A percentile compares a stretch with the other conserved stretches of the same genome.
Conservation (phyloP, 306 rosid species). For the Quercus ilex region DNA sequence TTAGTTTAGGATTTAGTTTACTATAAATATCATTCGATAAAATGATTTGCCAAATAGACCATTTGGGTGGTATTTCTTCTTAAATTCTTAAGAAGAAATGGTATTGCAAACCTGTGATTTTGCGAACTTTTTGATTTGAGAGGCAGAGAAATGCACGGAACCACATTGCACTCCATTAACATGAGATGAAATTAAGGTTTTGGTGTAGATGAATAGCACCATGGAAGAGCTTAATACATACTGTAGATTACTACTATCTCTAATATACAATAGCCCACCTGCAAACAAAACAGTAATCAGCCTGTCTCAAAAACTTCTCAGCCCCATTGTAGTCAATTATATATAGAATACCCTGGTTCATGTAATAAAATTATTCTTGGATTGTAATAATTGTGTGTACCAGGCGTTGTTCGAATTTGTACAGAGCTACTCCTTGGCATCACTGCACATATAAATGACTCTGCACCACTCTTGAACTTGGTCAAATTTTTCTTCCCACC, state of each 20-base stretch:
- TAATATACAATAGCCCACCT: constrained; percentile 72
- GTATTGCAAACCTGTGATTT: constrained; percentile 55
- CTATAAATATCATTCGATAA: too few relatives aligned
- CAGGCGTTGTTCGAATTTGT: constrained; percentile 61
- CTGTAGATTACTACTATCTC: constrained; percentile 77
- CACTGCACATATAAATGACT: constrained; percentile 62
- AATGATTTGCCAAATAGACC: background rate
- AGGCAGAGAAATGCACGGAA: constrained; percentile 45
- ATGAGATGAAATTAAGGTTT: constrained; percentile 37
- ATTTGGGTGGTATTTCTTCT: background rate
- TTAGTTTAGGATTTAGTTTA: too few relatives aligned
- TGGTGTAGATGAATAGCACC: constrained; percentile 65
- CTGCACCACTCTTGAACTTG: constrained; percentile 52
- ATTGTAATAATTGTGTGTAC: constrained; percentile 20
- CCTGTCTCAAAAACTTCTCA: background rate
- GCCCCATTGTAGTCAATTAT: background rate
- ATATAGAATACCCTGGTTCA: background rate
- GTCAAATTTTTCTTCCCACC: constrained; percentile 48
- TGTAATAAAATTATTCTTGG: background rate
- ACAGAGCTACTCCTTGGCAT: constrained; percentile 78
- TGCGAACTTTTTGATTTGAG: constrained; percentile 59
- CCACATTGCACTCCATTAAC: constrained; percentile 62
- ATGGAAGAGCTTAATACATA: constrained; percentile 60
- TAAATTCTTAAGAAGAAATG: background rate
- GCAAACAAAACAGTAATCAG: background rate